Base-by-base conservation (phyloP, 345 rosid species). In the Sisymbrium altissimum region DNA sequence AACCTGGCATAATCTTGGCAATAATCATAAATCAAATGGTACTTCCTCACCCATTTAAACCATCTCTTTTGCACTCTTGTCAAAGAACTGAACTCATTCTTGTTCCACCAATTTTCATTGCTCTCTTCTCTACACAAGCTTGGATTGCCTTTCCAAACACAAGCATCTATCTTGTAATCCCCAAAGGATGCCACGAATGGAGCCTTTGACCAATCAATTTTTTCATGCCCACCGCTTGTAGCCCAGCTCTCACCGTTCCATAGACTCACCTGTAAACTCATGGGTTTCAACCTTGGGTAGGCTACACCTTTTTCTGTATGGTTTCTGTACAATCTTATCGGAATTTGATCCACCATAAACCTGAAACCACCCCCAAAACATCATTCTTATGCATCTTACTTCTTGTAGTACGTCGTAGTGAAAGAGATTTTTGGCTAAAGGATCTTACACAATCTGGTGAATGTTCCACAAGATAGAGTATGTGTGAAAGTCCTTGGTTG, bases 201-300 rank as follows among this genome's bases (percentile, higher is more conserved):
- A 40, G 84, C 84, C 69, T 85, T 83, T 19, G 90, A 85, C 98
- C 97, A 89, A 29, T 91, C 86, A 12, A 88, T 75, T 71, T 88
- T 93, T 73, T 87, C 92, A 15, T 38, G 79, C 2, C 97, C 97
- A 13, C 96, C 97, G 0, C 86, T 81, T 38, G 98, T 91, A 8
- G 97, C 97, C 98, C 97, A 93, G 72, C 80, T 83, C 57, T 88
- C 96, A 9, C 97, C 98, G 9, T 91, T 86, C 96, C 96, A 93
- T 74, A 93, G 79, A 86, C 85, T 87, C 32, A 54, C 65, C 46
- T 84, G 81, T 64, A 89, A 64, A 68, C 84, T 75, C 97, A 93
- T 89, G 4, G 97, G 94, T 27, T 89, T 91, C 84, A 81, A 81
- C 73, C 83, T 82, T 2, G 97, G 98, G 70, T 77, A 93, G 18